These are phyloP conservation scores for Lactifluus subvellereus DNA, from an alignment of 768 basidiomycete genomes.

Conservation along the genomic window DNA sequence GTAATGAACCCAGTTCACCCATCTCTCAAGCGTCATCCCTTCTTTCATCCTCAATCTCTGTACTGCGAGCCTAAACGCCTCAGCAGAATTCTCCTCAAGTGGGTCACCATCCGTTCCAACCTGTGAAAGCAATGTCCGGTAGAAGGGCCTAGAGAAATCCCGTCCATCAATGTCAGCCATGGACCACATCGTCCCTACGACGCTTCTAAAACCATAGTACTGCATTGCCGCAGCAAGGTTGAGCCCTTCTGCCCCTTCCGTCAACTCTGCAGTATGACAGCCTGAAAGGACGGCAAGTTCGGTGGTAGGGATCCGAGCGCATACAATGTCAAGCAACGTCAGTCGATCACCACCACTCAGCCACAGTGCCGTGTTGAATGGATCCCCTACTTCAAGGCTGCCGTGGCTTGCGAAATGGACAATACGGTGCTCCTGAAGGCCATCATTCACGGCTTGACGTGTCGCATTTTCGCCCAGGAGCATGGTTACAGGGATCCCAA, in stretches of 20 bases:
- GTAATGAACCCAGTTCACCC: slow-evolving; percentile 17
- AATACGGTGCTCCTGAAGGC: background rate
- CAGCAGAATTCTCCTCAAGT: background rate
- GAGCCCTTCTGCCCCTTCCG: slow-evolving; percentile 4
- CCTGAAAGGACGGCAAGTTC: slow-evolving; percentile 15
- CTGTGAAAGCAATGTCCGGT: background rate
- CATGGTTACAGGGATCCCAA: background rate
- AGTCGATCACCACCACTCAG: background rate
- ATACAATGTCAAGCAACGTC: background rate
- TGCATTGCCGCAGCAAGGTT: slow-evolving; percentile 20
- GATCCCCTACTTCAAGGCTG: background rate
- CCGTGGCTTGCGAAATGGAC: slow-evolving; percentile 9
- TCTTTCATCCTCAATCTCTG: slow-evolving; percentile 5
- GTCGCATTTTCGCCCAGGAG: background rate
- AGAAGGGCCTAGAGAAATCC: slow-evolving; percentile 8
- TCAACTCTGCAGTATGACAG: background rate
- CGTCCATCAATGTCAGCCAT: slow-evolving; percentile 13
- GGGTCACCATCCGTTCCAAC: background rate
- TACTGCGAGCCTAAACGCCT: background rate
- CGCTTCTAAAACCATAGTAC: slow-evolving; percentile 17
- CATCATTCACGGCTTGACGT: background rate
- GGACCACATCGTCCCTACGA: slow-evolving; percentile 22
- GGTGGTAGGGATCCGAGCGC: slow-evolving; percentile 1
- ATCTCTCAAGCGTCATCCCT: slow-evolving; percentile 1
- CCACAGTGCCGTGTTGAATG: background rate